Evolutionary conservation across 2,329 filamentous ascomycete species (phyloP), one percentile per base, ranked within the genome.

Genomic region (Cladosporium oxysporum): DNA sequence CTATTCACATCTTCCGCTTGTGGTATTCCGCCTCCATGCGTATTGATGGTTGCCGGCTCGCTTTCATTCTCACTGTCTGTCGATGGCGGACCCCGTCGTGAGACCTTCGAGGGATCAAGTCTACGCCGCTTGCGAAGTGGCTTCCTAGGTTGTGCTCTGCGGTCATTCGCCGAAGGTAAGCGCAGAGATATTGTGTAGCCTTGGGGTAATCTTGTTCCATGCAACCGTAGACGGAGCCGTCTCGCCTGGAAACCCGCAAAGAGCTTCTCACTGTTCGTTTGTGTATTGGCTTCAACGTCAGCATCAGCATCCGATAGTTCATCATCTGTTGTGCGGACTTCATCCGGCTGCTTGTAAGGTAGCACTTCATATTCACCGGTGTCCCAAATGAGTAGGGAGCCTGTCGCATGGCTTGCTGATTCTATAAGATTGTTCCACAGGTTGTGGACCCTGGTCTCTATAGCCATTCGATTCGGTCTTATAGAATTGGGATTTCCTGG

Each of bases 341-440:
- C 53, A n/a, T 68, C 62, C 28, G 71, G 23, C 14, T 73, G 70
- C 0, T 55, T 65, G 3, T 71, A 70, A 8, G 72, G 70, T 7
- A 82, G 70, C 12, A 81, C 72, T 60, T 75, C 75, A 63, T 81
- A 82, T 57, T 80, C 79, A 26, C 80, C 80, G 10, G 76, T 81
- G 55, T 82, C 80, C 79, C 80, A 82, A 35, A 82, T 80, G 14
- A 82, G 72, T 1, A 81, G 71, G 6, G 77, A 79, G n/a, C 80
- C 79, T 14, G 79, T 81, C 12, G 77, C 78, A 60, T 75, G 72
- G 3, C 76, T 78, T 0, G 80, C 79, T 29, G 78, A 78, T 70
- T 82, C 80, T 21, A 82, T 80, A 21, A 82, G 71, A 59, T 82
- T 78, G 49, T 81, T 81, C 78, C 78, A 82, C 0, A 81, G 66